Percentiles rank a stretch among this genome's conserved stretches.
These are phyloP conservation scores for Ustilago tritici DNA, from an alignment of 1,284 basidiomycete genomes.

Conservation along the genomic window DNA sequence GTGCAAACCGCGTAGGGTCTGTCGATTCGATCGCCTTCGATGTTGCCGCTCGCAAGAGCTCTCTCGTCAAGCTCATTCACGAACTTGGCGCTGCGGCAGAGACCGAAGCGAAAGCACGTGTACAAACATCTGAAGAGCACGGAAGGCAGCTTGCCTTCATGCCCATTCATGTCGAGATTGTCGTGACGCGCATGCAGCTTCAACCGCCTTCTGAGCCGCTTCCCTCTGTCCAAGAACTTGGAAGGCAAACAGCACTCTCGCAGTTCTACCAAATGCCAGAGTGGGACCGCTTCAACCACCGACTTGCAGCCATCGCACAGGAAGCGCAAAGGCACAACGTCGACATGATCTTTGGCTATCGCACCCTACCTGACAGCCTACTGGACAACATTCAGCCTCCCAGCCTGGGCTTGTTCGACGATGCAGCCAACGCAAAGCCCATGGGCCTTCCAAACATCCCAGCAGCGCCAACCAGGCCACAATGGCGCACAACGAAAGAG, in stretches of 20 bases:
- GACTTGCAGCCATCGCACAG: constrained; percentile 41
- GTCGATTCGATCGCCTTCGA: constrained; percentile 34
- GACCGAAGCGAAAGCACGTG: constrained; percentile 24
- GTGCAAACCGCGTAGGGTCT: neutral
- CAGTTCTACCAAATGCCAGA: constrained; percentile 48
- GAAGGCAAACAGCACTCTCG: constrained; percentile 6
- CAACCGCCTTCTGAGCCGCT: constrained; percentile 24
- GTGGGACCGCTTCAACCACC: constrained; percentile 41
- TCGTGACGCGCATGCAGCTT: constrained; percentile 49
- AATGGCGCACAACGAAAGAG: constrained; percentile 29
- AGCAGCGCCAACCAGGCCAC: constrained; percentile 21
- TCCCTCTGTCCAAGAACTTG: neutral
- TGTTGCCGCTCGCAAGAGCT: constrained; percentile 42
- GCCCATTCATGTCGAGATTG: constrained; percentile 41
- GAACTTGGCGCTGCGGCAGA: constrained; percentile 47
- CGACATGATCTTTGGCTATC: constrained; percentile 38
- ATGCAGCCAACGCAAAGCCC: neutral
- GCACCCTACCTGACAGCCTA: constrained; percentile 5
- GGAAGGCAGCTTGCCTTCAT: constrained; percentile 19
- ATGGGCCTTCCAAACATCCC: constrained; percentile 38
- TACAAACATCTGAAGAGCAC: constrained; percentile 26
- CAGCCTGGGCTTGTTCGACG: constrained; percentile 7
- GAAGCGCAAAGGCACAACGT: constrained; percentile 25
- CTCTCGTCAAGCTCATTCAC: constrained; percentile 39
- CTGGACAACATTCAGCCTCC: constrained; percentile 7